Percentiles rank a stretch among this genome's conserved stretches.
These are phyloP conservation scores for Fusarium agapanthi DNA, from an alignment of 2,329 filamentous ascomycete species.

Conservation along the genomic window DNA sequence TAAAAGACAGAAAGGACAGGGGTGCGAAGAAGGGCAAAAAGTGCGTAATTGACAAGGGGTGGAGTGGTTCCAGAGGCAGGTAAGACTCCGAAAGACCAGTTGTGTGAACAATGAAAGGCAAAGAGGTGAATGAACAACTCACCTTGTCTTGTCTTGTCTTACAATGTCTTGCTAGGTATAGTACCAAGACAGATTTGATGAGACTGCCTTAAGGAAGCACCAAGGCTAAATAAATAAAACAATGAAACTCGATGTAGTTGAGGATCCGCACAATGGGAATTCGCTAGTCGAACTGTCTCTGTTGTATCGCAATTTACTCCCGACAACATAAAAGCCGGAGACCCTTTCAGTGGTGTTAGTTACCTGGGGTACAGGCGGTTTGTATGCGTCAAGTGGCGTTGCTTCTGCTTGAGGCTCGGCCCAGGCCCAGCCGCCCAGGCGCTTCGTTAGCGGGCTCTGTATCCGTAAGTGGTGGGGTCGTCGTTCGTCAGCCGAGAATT, in stretches of 20 bases:
- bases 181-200: not conserved
- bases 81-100: not conserved
- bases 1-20: conserved; percentile 1
- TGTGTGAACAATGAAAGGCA: not conserved
- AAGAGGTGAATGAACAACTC: not conserved
- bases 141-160: not conserved
- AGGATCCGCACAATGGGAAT: conserved; percentile 17
- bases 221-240: not conserved
- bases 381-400: conserved; percentile 8
- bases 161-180: not conserved
- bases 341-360: not conserved
- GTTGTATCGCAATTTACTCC: conserved; percentile 15
- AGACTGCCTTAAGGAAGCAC: not conserved
- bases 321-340: not conserved
- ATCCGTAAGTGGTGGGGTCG: not conserved
- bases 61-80: conserved; percentile 21
- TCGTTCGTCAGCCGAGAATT: conserved; percentile 7
- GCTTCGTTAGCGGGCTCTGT: not conserved
- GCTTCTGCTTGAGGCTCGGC: conserved; percentile 24
- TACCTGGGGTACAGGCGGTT: conserved; percentile 12
- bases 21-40: conserved; percentile 1
- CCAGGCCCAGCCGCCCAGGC: not conserved
- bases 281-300: not conserved
- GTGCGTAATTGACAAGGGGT: conserved; percentile 22
- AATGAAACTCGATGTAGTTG: conserved; percentile 12